Evolutionary conservation across 306 rosid species (phyloP), one percentile per base, ranked within the genome.

Genomic region (Cucurbita ficifolia): DNA sequence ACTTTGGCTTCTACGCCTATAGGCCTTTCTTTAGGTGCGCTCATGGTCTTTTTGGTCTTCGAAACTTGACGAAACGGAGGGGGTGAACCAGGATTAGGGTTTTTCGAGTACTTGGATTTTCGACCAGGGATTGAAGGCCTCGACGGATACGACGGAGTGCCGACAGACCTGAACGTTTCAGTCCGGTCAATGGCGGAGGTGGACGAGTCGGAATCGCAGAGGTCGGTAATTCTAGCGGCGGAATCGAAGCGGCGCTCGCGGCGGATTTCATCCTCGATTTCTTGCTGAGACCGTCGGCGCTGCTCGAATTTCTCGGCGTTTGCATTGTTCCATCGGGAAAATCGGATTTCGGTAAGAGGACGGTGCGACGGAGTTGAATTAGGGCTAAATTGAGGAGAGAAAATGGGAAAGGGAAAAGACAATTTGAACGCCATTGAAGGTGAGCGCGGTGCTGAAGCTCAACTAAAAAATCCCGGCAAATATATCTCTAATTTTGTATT

Each of bases 251-350:
- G 83, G 75, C 97, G 93, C 48, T 82, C 83, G 48, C 89, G 91
- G 78, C 92, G 88, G 64, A 87, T 83, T 3, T 89, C 86, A 76
- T 83, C 88, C 71, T 92, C 96, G 81, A 92, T 86, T 77, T 89
- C 86, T 62, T 87, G 70, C 77, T 82, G 79, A 29, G 83, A 64
- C 16, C 92, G 68, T 4, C 92, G 91, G 77, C 87, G 92, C 64
- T 75, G 75, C 80, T 87, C 82, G 75, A 89, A 87, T 73, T 43
- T 82, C 72, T 77, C 88, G 51, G 96, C 96, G 86, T 87, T 89
- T 58, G 96, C 89, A 77, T 91, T 87, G 87, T 83, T 79, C 93
- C 96, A 79, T 39, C 86, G 83, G 16, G 96, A 76, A 64, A 83
- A 83, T 4, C 83, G 86, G 78, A 87, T 82, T 42, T 79, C 88